Evolutionary conservation across 257 asterid genomes (phyloP).

Genomic region (Solanum dulcamara): DNA sequence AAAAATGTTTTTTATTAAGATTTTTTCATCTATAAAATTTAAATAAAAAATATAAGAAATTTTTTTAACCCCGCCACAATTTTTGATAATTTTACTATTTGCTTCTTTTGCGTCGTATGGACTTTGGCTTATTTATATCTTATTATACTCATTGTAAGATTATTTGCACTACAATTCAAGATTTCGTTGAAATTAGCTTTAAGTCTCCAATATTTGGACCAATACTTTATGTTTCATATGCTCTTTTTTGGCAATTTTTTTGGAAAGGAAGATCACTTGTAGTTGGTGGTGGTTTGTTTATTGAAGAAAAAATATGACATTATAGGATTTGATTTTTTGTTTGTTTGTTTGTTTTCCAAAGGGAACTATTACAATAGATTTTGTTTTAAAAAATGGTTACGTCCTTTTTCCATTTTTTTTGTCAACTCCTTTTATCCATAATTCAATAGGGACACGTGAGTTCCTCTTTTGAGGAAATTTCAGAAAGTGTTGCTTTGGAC

Average conservation of each 20-base stretch:
- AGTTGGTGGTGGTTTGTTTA: background rate
- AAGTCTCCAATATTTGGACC: background rate
- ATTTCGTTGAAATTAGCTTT: background rate
- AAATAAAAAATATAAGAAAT: fast-evolving
- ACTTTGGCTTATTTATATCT: background rate
- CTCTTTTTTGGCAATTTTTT: background rate
- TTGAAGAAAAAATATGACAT: background rate
- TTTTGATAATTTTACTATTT: background rate
- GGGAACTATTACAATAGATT: background rate
- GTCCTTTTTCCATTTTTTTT: background rate
- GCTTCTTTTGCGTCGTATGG: background rate
- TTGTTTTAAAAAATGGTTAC: background rate
- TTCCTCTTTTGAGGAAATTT: background rate
- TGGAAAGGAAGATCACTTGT: background rate
- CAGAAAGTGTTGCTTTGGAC: background rate
- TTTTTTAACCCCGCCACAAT: background rate
- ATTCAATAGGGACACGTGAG: background rate
- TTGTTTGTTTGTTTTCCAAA: background rate
- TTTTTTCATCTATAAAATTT: fast-evolving
- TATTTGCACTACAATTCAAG: background rate
- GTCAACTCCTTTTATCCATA: background rate
- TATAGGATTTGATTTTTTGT: background rate
- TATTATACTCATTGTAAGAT: background rate
- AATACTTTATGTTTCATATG: background rate
- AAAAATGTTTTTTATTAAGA: background rate